phyloP scores from a whole-genome alignment of 768 basidiomycete genomes.

The Rhizopogon vinicolor region DNA sequence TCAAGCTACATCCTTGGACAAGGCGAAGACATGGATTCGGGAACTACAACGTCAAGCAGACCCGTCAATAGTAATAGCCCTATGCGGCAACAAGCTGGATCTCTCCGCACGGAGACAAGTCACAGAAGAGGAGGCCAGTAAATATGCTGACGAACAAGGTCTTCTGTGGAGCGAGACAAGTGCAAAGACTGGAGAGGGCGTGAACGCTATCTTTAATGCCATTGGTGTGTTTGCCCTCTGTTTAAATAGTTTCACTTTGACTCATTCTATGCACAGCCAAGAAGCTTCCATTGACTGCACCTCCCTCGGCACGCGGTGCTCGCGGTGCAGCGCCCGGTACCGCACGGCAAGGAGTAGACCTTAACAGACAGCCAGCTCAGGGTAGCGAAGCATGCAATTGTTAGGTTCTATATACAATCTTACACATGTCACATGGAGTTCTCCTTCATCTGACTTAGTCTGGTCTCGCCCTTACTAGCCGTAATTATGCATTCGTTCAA shows the following conservation, averaged over 20 bases:
- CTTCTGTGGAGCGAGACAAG: constrained; percentile 91
- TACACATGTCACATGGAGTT: not conserved
- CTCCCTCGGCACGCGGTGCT: constrained; percentile 52
- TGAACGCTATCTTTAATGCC: constrained; percentile 78
- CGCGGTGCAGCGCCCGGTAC: constrained; percentile 47
- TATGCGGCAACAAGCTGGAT: constrained; percentile 96
- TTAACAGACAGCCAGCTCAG: constrained; percentile 61
- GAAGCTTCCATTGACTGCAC: constrained; percentile 82
- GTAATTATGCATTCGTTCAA: constrained; percentile 26
- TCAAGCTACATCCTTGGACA: constrained; percentile 84
- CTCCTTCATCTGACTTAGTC: constrained; percentile 10
- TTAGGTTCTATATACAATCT: constrained; percentile 29
- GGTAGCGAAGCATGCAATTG: constrained; percentile 75
- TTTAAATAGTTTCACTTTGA: not conserved
- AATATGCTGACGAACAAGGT: constrained; percentile 90
- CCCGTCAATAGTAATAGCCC: constrained; percentile 92
- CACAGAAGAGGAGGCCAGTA: constrained; percentile 83
- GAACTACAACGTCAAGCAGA: constrained; percentile 98
- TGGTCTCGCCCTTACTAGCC: constrained; percentile 13
- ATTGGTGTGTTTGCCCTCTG: constrained; percentile 55
- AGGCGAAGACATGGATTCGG: constrained; percentile 93
- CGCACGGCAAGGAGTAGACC: constrained; percentile 66
- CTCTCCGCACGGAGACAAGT: constrained; percentile 82
- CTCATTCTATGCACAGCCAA: constrained; percentile 49
- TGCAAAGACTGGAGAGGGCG: constrained; percentile 86